Evolutionary conservation across 345 rosid genomes (phyloP), one percentile per base, ranked within the genome.

Genomic region (Lumnitzera littorea): DNA sequence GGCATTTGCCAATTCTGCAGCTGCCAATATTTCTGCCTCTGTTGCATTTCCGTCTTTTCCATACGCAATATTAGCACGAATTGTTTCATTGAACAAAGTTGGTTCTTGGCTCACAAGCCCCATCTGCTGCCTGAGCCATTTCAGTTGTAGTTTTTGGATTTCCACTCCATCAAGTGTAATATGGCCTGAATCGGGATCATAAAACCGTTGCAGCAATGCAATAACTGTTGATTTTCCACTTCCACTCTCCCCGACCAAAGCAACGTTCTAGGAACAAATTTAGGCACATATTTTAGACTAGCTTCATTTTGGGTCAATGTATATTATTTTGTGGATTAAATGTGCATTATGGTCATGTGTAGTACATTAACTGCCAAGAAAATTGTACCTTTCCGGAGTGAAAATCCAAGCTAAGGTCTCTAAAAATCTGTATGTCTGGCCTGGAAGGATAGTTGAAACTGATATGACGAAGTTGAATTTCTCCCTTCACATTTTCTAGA

Each of bases 391-490:
- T 55, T 31, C 80, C 77, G 7, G 74, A 63, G 59, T 51, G 74
- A 53, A 76, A 68, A 20, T 53, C 50, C 65, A 76, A 57, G 67
- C 70, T 72, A 20, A 91, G 74, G 65, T 84, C 91, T 49, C 69
- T 81, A 52, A 91, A 73, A 64, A 91, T 78, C 58, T 84, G 94
- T 67, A 78, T 63, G 58, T 91, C 89, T 1, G 94, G 96, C 60
- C 97, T 80, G 43, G 70, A 70, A 7, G 94, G 91, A 74, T 91
- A 91, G 59, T 60, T 85, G 64, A 91, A 91, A 75, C 83, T 82
- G 15, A 91, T 48, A 65, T 82, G 89, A 16, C 64, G 73, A 59
- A 91, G 67, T 64, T 86, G 86, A 17, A 91, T 81, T 36, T 91
- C 88, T 62, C 97, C 97, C 49, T 62, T 81, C 47, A 81, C 85